These are phyloP conservation scores for Stagonosporopsis vannaccii DNA, from an alignment of 2,329 filamentous ascomycete genomes.

Conservation along the genomic window DNA sequence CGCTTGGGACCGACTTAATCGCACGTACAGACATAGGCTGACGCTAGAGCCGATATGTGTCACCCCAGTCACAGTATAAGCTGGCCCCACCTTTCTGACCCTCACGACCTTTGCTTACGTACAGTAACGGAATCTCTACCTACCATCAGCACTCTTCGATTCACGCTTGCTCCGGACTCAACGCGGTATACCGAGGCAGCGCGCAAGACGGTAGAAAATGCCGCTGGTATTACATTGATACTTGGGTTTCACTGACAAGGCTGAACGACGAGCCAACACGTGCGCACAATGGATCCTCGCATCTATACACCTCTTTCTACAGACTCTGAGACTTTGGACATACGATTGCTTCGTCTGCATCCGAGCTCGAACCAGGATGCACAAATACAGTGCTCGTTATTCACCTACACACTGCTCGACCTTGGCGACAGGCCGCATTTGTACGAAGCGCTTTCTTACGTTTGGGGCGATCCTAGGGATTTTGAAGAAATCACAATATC, in stretches of 20 bases:
- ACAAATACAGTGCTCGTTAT: not conserved
- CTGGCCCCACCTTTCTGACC: not conserved
- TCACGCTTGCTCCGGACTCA: too few relatives aligned
- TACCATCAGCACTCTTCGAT: not conserved
- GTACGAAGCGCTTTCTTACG: not conserved
- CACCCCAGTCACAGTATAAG: too few relatives aligned
- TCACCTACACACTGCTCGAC: not conserved
- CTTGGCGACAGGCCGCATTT: not conserved
- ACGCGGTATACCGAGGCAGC: too few relatives aligned
- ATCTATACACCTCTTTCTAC: not conserved
- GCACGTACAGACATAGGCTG: too few relatives aligned
- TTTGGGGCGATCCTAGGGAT: not conserved
- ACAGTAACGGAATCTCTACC: too few relatives aligned
- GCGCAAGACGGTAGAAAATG: too few relatives aligned
- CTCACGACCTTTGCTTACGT: too few relatives aligned
- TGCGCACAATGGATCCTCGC: not conserved
- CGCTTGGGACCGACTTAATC: too few relatives aligned
- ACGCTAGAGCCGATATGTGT: too few relatives aligned
- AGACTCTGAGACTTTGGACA: not conserved
- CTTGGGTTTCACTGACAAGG: too few relatives aligned
- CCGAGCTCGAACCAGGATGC: not conserved
- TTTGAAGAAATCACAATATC: not conserved
- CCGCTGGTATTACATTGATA: not conserved
- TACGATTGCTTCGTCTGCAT: not conserved
- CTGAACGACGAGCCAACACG: too few relatives aligned